These are phyloP conservation scores for Xylariaceae sp. DNA, from an alignment of 2,329 filamentous ascomycete species.

Conservation along the genomic window DNA sequence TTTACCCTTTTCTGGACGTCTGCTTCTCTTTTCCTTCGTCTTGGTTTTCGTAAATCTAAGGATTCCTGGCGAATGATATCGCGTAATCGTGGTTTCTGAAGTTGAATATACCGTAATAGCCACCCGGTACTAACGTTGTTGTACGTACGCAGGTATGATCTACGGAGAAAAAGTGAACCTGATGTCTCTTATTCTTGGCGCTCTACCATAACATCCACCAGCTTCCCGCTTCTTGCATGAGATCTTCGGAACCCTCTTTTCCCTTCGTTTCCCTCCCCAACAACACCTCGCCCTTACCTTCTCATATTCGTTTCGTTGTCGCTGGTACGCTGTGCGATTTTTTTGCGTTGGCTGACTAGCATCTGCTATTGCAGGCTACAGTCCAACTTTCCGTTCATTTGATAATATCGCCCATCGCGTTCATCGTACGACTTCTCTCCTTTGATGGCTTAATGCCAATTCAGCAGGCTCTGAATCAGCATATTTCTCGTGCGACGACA, in stretches of 20 bases:
- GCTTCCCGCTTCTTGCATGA: slow-evolving; percentile 39
- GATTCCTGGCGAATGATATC: slow-evolving; percentile 8
- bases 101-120: slow-evolving; percentile 29
- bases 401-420: slow-evolving; percentile 23
- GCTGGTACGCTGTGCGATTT: slow-evolving; percentile 34
- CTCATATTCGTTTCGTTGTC: slow-evolving; percentile 26
- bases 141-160: slow-evolving; percentile 50
- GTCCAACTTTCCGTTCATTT: slow-evolving; percentile 36
- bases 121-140: slow-evolving; percentile 40
- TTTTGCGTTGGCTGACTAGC: slow-evolving; percentile 42
- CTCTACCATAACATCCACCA: slow-evolving; percentile 34
- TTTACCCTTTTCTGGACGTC: slow-evolving; percentile 7
- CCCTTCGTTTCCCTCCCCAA: slow-evolving; percentile 24
- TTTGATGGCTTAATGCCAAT: slow-evolving; percentile 42
- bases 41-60: slow-evolving; percentile 2
- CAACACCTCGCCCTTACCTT: slow-evolving; percentile 27
- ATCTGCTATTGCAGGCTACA: slow-evolving; percentile 39
- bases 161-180: slow-evolving; percentile 41
- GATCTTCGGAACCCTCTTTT: slow-evolving; percentile 34
- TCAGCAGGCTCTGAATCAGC: slow-evolving; percentile 60
- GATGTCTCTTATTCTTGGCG: slow-evolving; percentile 42
- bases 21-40: slow-evolving; percentile 9
- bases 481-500: slow-evolving; percentile 19
- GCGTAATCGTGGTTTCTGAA: slow-evolving; percentile 13
- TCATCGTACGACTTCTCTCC: slow-evolving; percentile 10